Evolutionary conservation across 257 asterid species (phyloP), one percentile per base, ranked within the genome.

Genomic region (Sherardia arvensis): DNA sequence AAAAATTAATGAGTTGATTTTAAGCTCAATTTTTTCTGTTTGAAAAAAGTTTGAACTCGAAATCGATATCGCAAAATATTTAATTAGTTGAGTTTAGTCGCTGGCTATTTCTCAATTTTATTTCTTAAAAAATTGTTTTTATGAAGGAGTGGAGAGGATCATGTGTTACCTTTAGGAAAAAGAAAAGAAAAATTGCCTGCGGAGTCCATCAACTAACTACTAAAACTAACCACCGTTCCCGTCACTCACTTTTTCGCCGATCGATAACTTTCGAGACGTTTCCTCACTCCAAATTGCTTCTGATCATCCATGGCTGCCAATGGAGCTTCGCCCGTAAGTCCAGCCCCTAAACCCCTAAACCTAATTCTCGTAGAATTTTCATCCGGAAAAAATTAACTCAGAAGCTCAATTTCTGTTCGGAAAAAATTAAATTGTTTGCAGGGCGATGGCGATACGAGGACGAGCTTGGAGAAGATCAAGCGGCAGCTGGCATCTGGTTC

Each of bases 381-480:
- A 30, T 30, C 6, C 34, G 3, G 21, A 5, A 9, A 6, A 51
- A 8, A 47, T 30, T 38, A 59, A 27, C 22, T 32, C 32, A 26
- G 12, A 25, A 18, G 61, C 15, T 30, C 21, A 1, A 1, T 60
- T 17, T 30, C 22, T 5, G 8, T 60, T 17, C 32, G n/a, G 32
- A n/a, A n/a, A n/a, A n/a, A n/a, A 1, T 12, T 2, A 8, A 58
- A 32, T 68, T 69, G 47, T 64, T 68, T 64, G 58, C 76, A 89
- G 97, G 91, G 81, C 61, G 95, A 87, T 66, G 86, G 78, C 28
- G 96, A 89, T 64, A 84, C 97, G 59, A 84, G 76, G 84, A 74
- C 85, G 74, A 93, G 97, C 82, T 84, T 93, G 87, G 99, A 93
- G 83, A 93, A 84, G 90, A 93, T 93, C 94, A 93, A 93, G 59